Base-by-base conservation (phyloP, 169 alveolate species). In the Cryptosporidium bovis region DNA sequence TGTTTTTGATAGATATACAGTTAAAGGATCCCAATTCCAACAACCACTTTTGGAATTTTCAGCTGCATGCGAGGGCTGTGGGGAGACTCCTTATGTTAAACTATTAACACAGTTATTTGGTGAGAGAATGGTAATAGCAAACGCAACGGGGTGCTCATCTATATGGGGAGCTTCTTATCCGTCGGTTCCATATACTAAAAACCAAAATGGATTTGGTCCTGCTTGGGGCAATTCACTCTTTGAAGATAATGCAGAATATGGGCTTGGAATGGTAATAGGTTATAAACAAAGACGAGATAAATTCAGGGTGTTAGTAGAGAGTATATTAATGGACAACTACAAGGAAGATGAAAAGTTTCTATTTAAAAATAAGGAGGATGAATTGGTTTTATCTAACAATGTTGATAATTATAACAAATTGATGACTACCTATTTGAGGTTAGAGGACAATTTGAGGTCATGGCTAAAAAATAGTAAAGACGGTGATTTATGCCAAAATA, bases 51-150 rank as follows among this genome's bases (percentile, higher is more conserved):
- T 92, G 33, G 94, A 92, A 68, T 92, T 92, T 87, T 90, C 93
- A 27, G 94, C 93, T 12, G 94, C 94, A 33, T 92, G 94, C 64
- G 92, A 89, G 82, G 94, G 94, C 34, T 92, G 94, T 48, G 94
- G 94, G 13, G 94, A 92, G 84, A 92, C 94, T 2, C 94, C 94
- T 7, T 92, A 92, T 62, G 91, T 90, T 13, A 92, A 92, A 90
- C 77, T 92, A 18, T 77, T 92, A 44, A 90, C 94, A 16, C 94
- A 92, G 83, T 84, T 92, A 69, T 89, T 66, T 56, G 90, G 92
- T 18, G 89, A 90, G 71, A 84, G 94, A 65, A 90, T 90, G 83
- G 90, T 92, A 13, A 82, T 92, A 8, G 94, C 94, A 36, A 92
- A 92, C 62, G 93, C 94, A 68, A 83, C 94, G 29, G 94, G 94